Base-by-base conservation (phyloP, 31 red algal species). In the Asparagopsis taxiformis region DNA sequence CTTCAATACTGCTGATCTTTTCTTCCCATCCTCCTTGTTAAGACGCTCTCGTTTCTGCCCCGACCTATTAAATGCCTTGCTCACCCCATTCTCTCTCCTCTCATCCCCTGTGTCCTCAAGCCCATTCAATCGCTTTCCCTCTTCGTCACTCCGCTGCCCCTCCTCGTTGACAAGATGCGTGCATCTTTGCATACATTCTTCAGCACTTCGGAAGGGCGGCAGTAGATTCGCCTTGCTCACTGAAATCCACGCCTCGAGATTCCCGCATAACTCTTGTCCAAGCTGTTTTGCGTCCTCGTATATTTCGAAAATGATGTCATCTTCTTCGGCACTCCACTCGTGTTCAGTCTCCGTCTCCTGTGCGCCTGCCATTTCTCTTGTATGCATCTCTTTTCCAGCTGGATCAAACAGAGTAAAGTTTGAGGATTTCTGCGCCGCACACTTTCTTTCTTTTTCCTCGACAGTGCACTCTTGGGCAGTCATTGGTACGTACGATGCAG, bases 181-280 rank as follows among this genome's bases (percentile, higher is more conserved):
- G n/a, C n/a, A n/a, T n/a, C n/a, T n/a, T n/a, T n/a, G n/a, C n/a
- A n/a, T n/a, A n/a, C n/a, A n/a, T 69, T 69, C 34, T 31, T 41
- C 65, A 26, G 25, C 25, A 31, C 15, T 69, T 53, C 65, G 65
- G 34, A 10, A 1, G 37, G 21, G 2, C 31, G 65, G 65, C 37
- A 69, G 16, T 2, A 1, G 2, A 31, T 46, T 13, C 6, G 17
- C 34, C 24, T 53, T 69, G 17, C 1, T 0, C 2, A 69, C 34
- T 0, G 41, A n/a, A 34, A 50, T 69, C 65, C 65, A 69, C 0
- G 23, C 34, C 17, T 46, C n/a, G 2, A 69, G 9, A 15, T 48
- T 15, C n/a, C n/a, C n/a, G n/a, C n/a, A n/a, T 20, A 69, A 46
- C 37, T 34, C 24, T 6, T 43, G 20, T 7, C 23, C 17, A 0